phyloP scores from a whole-genome alignment of 2,329 filamentous ascomycete species.

The Cercospora sp. region DNA sequence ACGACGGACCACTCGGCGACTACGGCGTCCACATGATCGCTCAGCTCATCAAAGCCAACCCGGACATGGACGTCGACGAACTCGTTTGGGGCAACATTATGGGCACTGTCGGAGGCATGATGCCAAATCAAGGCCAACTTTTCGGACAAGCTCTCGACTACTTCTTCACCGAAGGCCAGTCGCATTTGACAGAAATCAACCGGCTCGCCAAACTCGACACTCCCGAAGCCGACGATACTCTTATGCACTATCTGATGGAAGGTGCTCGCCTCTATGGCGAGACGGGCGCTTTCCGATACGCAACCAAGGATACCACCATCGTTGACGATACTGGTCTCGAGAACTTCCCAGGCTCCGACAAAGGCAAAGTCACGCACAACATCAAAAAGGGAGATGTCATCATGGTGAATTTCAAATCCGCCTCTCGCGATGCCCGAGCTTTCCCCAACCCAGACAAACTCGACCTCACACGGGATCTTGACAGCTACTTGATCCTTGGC shows the following conservation, averaged over 20 bases:
- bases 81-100: constrained; percentile 60
- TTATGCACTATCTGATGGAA: constrained; percentile 55
- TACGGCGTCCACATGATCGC: constrained; percentile 60
- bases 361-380: constrained; percentile 29
- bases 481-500: constrained; percentile 48
- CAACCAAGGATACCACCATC: constrained; percentile 38
- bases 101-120: constrained; percentile 57
- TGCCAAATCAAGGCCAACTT: constrained; percentile 58
- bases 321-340: constrained; percentile 33
- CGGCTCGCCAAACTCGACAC: constrained; percentile 49
- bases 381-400: constrained; percentile 43
- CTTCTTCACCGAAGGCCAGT: constrained; percentile 51
- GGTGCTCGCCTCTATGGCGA: constrained; percentile 47
- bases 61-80: constrained; percentile 46
- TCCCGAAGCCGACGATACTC: constrained; percentile 48
- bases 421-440: constrained; percentile 42
- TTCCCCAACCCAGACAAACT: constrained; percentile 47
- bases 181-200: constrained; percentile 52
- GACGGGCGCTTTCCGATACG: constrained; percentile 45
- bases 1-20: constrained; percentile 46
- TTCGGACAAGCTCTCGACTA: constrained; percentile 60
- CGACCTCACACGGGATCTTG: constrained; percentile 42
- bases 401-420: constrained; percentile 47
- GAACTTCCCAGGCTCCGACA: constrained; percentile 15
- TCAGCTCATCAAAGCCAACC: constrained; percentile 50